These are phyloP conservation scores for Mortierella sp. DNA, from an alignment of 371 early-diverging fungal genomes.

Conservation along the genomic window DNA sequence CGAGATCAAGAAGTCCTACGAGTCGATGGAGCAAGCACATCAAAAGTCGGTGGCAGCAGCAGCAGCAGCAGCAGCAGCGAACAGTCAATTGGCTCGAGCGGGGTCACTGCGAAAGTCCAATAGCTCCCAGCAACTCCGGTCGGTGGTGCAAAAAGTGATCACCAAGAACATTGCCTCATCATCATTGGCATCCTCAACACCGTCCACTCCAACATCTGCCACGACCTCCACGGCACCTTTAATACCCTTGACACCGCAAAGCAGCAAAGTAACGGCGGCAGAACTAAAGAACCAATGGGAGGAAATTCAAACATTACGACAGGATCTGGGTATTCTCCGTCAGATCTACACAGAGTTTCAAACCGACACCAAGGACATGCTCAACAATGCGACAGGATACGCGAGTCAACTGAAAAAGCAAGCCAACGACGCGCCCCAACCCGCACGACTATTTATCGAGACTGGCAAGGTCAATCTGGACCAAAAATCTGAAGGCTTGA, in stretches of 20 bases:
- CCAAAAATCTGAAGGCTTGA: conserved; percentile 62
- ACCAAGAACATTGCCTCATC: conserved; percentile 44
- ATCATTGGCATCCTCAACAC: too few species aligned
- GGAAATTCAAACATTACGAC: conserved; percentile 59
- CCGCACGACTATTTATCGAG: conserved; percentile 61
- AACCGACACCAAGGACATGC: conserved; percentile 55
- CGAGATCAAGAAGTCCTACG: conserved; percentile 55
- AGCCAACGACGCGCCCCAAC: conserved; percentile 36
- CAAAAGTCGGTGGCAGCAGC: conserved; percentile 30
- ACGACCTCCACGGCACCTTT: background rate
- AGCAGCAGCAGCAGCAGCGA: conserved; percentile 13
- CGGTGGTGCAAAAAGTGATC: conserved; percentile 44
- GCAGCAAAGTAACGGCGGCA: conserved; percentile 47
- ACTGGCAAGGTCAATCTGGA: conserved; percentile 70
- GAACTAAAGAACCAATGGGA: conserved; percentile 56
- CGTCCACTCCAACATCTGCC: too few species aligned
- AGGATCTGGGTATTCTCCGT: conserved; percentile 69
- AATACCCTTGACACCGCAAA: conserved; percentile 7
- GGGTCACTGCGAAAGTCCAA: conserved; percentile 7
- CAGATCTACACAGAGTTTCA: conserved; percentile 69
- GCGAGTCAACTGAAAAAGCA: conserved; percentile 56
- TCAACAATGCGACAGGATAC: conserved; percentile 58
- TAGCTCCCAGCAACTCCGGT: conserved; percentile 31
- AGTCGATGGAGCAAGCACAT: conserved; percentile 33
- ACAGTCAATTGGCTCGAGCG: conserved; percentile 2